Conservation (phyloP, 1,139 yeast genomes). For the Protomyces pachydermus region DNA sequence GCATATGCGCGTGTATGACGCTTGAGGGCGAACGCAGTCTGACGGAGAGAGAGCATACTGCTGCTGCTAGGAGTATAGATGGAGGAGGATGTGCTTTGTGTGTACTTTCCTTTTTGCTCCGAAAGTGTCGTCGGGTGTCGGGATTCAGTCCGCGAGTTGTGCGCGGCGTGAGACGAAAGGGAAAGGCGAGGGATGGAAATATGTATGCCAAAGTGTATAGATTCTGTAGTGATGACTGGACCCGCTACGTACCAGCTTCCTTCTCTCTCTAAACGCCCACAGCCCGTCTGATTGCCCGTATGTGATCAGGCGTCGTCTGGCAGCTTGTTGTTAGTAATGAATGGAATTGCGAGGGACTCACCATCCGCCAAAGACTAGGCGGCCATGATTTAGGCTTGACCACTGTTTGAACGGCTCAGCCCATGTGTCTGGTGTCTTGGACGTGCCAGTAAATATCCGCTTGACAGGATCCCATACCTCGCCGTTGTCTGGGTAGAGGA, state of each 20-base stretch:
- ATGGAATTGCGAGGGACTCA: neutral
- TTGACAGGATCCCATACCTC: conserved; percentile 14
- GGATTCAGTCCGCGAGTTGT: neutral
- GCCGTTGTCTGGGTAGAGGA: conserved; percentile 21
- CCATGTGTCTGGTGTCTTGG: conserved; percentile 10
- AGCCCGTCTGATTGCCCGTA: conserved; percentile 1
- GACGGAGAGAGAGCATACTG: neutral
- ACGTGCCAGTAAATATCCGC: conserved; percentile 4
- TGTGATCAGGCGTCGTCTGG: conserved; percentile 16
- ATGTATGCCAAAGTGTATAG: no score
- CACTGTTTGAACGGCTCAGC: neutral
- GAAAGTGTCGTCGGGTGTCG: neutral
- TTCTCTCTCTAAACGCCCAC: neutral
- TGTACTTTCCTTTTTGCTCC: neutral
- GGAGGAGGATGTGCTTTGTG: neutral
- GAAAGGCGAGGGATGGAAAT: neutral
- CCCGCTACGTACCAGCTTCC: neutral
- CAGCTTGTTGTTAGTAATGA: neutral
- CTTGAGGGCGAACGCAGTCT: neutral
- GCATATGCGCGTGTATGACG: conserved; percentile 10
- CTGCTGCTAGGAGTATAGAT: neutral
- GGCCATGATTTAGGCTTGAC: conserved; percentile 7
- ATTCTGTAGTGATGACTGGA: neutral
- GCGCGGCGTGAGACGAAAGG: neutral
- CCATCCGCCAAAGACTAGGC: conserved; percentile 23